Conservation (phyloP, 345 rosid genomes). For the Corchorus capsularis region DNA sequence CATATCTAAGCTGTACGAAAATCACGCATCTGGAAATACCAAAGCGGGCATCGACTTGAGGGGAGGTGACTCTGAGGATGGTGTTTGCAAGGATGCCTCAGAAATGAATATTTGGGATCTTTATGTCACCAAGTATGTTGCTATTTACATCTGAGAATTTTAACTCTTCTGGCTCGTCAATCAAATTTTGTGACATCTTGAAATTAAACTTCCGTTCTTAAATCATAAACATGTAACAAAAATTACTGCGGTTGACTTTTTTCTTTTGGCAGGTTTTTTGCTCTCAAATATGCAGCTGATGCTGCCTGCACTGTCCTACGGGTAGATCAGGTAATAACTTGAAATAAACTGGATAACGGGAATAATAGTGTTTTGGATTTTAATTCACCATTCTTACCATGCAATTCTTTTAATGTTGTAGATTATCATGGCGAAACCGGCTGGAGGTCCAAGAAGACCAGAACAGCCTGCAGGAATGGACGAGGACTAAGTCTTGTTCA, state of each 20-base stretch:
- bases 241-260: background rate
- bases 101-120: conserved; percentile 82
- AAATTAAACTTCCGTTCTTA: background rate
- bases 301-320: conserved; percentile 98
- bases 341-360: background rate
- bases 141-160: background rate
- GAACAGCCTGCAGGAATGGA: conserved; percentile 72
- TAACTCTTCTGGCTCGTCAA: background rate
- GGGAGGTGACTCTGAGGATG: conserved; percentile 81
- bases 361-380: background rate
- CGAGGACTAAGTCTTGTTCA: conserved; percentile 47
- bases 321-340: conserved; percentile 79
- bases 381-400: background rate
- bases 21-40: conserved; percentile 85
- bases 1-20: conserved; percentile 85
- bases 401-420: conserved; percentile 34
- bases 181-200: background rate
- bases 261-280: conserved; percentile 60
- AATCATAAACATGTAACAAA: background rate
- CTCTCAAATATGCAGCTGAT: conserved; percentile 94
- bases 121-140: conserved; percentile 73
- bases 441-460: conserved; percentile 83
- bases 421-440: conserved; percentile 97
- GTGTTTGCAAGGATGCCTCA: conserved; percentile 75
- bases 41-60: conserved; percentile 91